Evolutionary conservation across 31 red algal genomes (phyloP).

Genomic region (Odonthalia washingtoniensis): DNA sequence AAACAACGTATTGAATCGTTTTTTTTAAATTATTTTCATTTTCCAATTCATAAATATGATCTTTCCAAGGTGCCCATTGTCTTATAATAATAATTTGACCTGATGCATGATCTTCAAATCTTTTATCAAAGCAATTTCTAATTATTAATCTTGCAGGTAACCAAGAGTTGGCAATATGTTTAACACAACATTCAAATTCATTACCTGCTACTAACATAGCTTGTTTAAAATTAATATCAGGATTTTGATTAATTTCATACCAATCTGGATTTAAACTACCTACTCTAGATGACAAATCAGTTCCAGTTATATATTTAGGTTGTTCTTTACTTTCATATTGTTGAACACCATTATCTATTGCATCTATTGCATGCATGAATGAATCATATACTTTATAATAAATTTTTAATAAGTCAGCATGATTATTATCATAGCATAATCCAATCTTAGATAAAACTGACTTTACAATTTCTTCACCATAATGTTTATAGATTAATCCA

Average conservation of each 20-base stretch:
- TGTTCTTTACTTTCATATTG: conserved; percentile 65
- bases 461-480: conserved; percentile 74
- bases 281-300: conserved; percentile 80
- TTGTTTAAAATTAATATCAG: conserved; percentile 70
- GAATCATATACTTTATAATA: conserved; percentile 85
- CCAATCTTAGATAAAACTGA: conserved; percentile 35
- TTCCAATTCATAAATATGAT: conserved; percentile 87
- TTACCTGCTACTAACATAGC: conserved; percentile 79
- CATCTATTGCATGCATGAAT: conserved; percentile 94
- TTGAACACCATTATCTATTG: conserved; percentile 89
- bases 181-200: conserved; percentile 84
- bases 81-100: conserved; percentile 72
- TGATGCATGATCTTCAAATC: conserved; percentile 50
- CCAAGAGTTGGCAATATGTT: conserved; percentile 68
- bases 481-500: conserved; percentile 97
- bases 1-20: conserved; percentile 80
- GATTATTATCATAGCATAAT: conserved; percentile 13
- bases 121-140: conserved; percentile 36
- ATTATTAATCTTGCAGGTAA: conserved; percentile 87
- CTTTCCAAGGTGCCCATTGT: conserved; percentile 92
- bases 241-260: conserved; percentile 78
- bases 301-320: conserved; percentile 65
- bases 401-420: conserved; percentile 40
- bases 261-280: conserved; percentile 82
- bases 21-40: conserved; percentile 7